Percentiles rank a stretch among this genome's conserved stretches.
These are phyloP conservation scores for Zygosaccharomyces gambellarensis DNA, from an alignment of 805 yeast genomes.

Conservation along the genomic window DNA sequence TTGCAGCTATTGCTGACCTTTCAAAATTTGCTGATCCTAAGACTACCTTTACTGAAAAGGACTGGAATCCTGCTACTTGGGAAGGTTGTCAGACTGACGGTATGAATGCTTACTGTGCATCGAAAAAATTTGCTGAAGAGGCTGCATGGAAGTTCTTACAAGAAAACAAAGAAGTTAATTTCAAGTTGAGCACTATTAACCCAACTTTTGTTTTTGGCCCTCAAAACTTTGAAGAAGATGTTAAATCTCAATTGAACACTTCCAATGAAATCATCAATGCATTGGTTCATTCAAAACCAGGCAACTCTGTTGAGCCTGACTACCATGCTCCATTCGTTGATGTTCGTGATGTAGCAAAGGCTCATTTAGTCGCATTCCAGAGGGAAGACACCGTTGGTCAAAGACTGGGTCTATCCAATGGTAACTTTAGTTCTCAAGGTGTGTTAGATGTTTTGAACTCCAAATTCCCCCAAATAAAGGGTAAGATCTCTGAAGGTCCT, in stretches of 20 bases:
- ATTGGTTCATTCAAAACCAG: slow-evolving; percentile 28
- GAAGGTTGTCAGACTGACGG: slow-evolving; percentile 40
- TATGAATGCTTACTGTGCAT: slow-evolving; percentile 47
- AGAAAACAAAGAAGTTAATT: slow-evolving; percentile 34
- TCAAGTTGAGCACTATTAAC: slow-evolving; percentile 45
- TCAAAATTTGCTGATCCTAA: slow-evolving; percentile 35
- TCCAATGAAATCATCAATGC: slow-evolving; percentile 39
- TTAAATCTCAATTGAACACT: slow-evolving; percentile 39
- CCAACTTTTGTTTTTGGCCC: slow-evolving; percentile 62
- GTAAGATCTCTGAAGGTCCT: slow-evolving; percentile 42
- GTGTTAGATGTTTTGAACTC: slow-evolving; percentile 33
- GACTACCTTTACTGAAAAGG: slow-evolving; percentile 40
- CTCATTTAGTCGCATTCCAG: slow-evolving; percentile 50
- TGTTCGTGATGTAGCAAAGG: slow-evolving; percentile 59
- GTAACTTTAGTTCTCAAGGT: slow-evolving; percentile 27
- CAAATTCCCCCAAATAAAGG: slow-evolving; percentile 41
- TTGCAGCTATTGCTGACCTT: slow-evolving; percentile 42
- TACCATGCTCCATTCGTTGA: slow-evolving; percentile 40
- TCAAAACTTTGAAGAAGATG: slow-evolving; percentile 46
- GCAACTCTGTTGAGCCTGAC: slow-evolving; percentile 6
- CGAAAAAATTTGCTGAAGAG: slow-evolving; percentile 58
- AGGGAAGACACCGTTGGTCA: slow-evolving; percentile 33
- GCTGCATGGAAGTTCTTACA: slow-evolving; percentile 53
- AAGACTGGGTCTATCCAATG: slow-evolving; percentile 32
- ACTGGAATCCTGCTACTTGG: slow-evolving; percentile 52